phyloP scores from a whole-genome alignment of 2,329 filamentous ascomycete genomes.

The Xylaria sp. region DNA sequence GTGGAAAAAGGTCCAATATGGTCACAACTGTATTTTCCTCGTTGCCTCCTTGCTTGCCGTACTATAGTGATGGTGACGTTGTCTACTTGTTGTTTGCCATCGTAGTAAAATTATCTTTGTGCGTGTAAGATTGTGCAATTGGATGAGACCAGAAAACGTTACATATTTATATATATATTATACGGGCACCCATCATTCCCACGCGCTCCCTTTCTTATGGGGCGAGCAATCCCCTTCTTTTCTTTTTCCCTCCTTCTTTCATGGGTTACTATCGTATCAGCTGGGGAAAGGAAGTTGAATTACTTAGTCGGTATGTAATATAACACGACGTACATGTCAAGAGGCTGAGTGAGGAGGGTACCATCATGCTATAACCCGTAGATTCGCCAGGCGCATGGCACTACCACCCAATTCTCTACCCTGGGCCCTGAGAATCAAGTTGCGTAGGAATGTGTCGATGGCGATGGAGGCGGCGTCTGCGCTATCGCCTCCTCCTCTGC shows the following conservation, averaged over 20 bases:
- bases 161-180: neutral
- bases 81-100: neutral
- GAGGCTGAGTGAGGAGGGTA: neutral
- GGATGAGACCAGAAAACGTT: too few species aligned
- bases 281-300: neutral
- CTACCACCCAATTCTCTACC: slow-evolving; percentile 23
- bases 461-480: neutral
- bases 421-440: slow-evolving; percentile 24
- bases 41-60: neutral
- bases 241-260: neutral
- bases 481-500: neutral
- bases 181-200: neutral
- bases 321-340: neutral
- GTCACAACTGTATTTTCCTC: neutral
- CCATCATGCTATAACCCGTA: slow-evolving; percentile 8
- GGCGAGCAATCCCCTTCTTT: neutral
- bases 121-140: neutral
- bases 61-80: neutral
- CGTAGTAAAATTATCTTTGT: neutral
- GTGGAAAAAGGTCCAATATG: neutral
- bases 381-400: slow-evolving; percentile 24
- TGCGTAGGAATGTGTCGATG: slow-evolving; percentile 26
- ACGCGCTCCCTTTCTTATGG: too few species aligned
- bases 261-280: too few species aligned
- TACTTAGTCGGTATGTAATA: neutral